Conservation (phyloP, 2,329 filamentous ascomycete genomes). For the Graphiopsis chlorocephala region DNA sequence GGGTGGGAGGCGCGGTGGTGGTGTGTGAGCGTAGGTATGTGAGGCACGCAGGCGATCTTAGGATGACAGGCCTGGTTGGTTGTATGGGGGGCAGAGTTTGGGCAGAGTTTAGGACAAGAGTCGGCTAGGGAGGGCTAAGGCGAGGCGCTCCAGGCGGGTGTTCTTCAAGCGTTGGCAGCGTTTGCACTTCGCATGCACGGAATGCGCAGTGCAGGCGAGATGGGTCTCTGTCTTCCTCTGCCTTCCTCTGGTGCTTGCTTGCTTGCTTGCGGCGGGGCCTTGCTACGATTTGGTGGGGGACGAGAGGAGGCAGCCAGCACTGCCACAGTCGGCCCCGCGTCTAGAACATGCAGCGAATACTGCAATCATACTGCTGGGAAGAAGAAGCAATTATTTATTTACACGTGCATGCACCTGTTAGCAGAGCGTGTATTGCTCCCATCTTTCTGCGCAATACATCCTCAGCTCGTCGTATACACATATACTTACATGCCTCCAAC, state of each 20-base stretch:
- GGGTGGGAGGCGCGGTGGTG: not conserved
- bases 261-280: not conserved
- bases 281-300: not conserved
- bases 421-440: not conserved
- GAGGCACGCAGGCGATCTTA: not conserved
- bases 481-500: not conserved
- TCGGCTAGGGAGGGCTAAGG: constrained; percentile 2
- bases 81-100: no score
- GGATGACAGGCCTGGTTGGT: not conserved
- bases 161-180: not conserved
- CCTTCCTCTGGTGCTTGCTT: no score
- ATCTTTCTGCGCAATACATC: not conserved
- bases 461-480: not conserved
- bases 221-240: no score
- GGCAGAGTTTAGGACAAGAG: constrained; percentile 1
- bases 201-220: not conserved
- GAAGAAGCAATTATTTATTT: not conserved
- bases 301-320: not conserved
- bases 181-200: not conserved
- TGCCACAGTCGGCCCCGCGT: not conserved
- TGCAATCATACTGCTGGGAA: not conserved
- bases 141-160: not conserved
- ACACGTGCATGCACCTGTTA: not conserved
- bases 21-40: not conserved
- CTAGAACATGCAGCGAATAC: constrained; percentile 2